phyloP scores from a whole-genome alignment of 768 basidiomycete genomes.

The Lepiota brunneoincarnata region DNA sequence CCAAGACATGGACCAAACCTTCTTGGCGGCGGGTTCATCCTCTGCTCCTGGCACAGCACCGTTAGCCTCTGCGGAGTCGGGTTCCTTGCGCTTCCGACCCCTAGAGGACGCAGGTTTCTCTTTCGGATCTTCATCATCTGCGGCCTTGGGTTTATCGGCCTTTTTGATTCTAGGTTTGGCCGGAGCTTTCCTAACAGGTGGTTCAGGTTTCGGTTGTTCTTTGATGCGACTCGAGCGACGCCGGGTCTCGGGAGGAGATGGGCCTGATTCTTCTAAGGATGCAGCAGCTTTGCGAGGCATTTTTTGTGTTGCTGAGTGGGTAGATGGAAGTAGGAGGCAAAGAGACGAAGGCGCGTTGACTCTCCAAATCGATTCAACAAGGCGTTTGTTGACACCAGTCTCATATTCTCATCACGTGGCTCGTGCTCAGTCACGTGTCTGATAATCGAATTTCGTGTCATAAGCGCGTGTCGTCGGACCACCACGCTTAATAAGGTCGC shows the following conservation, averaged over 20 bases:
- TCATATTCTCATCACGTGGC: constrained; percentile 32
- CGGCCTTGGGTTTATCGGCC: constrained; percentile 38
- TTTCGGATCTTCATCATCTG: constrained; percentile 37
- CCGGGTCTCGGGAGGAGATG: constrained; percentile 47
- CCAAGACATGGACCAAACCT: constrained; percentile 34
- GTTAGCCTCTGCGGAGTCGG: constrained; percentile 31
- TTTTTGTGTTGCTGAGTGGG: constrained; percentile 10
- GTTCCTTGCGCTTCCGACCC: constrained; percentile 43
- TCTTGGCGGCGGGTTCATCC: constrained; percentile 59
- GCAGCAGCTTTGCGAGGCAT: constrained; percentile 76
- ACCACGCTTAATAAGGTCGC: too few species aligned
- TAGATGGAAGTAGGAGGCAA: constrained; percentile 9
- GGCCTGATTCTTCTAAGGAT: constrained; percentile 35
- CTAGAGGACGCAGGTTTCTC: constrained; percentile 54
- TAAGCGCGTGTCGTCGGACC: too few species aligned
- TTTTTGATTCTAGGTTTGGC: constrained; percentile 64
- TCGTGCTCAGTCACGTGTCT: constrained; percentile 24
- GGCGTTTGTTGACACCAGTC: constrained; percentile 28
- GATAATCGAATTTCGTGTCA: neutral
- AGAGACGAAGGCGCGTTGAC: constrained; percentile 25
- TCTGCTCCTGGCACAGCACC: constrained; percentile 31
- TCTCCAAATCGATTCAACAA: constrained; percentile 28
- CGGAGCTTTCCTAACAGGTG: constrained; percentile 53
- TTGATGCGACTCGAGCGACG: constrained; percentile 78
- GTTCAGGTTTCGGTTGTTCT: constrained; percentile 57